Evolutionary conservation across 129 eudicot species (phyloP).

Genomic region (Artemisia tridentata): DNA sequence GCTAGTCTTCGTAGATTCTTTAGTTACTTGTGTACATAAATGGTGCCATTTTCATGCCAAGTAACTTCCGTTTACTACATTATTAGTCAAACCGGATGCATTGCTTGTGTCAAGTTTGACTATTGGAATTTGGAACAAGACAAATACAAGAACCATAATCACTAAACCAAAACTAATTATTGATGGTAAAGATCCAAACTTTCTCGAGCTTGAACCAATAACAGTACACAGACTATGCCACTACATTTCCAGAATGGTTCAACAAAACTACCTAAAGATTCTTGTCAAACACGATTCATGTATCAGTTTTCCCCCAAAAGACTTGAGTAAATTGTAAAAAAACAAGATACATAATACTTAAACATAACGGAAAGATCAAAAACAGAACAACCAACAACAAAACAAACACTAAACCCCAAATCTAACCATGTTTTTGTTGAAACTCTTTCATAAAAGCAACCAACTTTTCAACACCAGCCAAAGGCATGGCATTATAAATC

Average conservation of each 20-base stretch:
- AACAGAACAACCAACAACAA: conserved; percentile 30
- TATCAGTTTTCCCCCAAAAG: conserved; percentile 5
- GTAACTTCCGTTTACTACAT: background rate
- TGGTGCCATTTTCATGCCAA: background rate
- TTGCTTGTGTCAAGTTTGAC: background rate
- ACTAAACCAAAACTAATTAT: background rate
- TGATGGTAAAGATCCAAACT: conserved; percentile 20
- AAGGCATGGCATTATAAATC: conserved; percentile 96
- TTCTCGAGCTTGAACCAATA: conserved; percentile 2
- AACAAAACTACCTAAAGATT: conserved; percentile 24
- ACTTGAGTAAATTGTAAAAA: background rate
- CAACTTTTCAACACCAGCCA: conserved; percentile 94
- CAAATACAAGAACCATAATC: background rate
- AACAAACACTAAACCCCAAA: conserved; percentile 12
- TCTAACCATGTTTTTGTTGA: conserved; percentile 80
- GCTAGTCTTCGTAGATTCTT: background rate
- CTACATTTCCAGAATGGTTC: conserved; percentile 6
- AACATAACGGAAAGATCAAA: conserved; percentile 32
- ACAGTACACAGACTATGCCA: background rate
- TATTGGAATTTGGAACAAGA: conserved; percentile 1
- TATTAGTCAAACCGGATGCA: background rate
- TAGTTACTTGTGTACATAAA: background rate
- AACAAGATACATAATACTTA: conserved; percentile 8
- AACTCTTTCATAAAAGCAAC: conserved; percentile 97
- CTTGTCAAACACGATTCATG: conserved; percentile 14